Evolutionary conservation across 2,329 filamentous ascomycete genomes (phyloP), one percentile per base, ranked within the genome.

Genomic region (Thelonectria rubi): DNA sequence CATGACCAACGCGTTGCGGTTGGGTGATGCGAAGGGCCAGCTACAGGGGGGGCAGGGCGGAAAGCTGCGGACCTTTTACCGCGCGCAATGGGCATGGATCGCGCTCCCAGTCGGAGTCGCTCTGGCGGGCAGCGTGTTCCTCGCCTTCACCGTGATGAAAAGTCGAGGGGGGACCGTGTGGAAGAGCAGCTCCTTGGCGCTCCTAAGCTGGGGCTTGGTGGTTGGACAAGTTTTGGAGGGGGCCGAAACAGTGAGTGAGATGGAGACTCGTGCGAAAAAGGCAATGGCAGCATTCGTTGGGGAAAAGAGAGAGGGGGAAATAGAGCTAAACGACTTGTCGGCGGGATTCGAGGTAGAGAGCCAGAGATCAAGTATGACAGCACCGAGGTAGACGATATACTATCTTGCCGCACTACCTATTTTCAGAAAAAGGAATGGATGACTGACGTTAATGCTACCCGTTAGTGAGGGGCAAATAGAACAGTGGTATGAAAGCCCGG

Each of bases 1-100:
- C 30, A 64, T 64, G 58, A 48, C 62, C 4, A 62, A 64, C 48
- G 54, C 62, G 11, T 54, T 64, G 18, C 53, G 62, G 5, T 20
- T 9, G 42, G 42, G 42, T 12, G 49, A 50, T 12, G 54, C 50
- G 14, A 54, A 54, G 10, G 30, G 26, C 1, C 54, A 62, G 24
- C 50, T 24, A 1, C 26, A 46, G 5, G 39, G 50, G 18, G 62
- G 62, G 1, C 55, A 40, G 11, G 47, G 58, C 49, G 62, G 62
- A 5, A 43, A 15, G 1, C 18, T 42, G 10, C 51, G 30, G 1
- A 58, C 62, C 0, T 26, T 64, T 1, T 64, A 62, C 34, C 45
- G 62, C 1, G 50, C 62, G 2, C 54, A 37, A 18, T 64, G 58
- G 62, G 43, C 18, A 1, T 64, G 62, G 62, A 51, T 64, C 6